Base-by-base conservation (phyloP, 352 stramenopile species). In the Blastocystis hominis region DNA sequence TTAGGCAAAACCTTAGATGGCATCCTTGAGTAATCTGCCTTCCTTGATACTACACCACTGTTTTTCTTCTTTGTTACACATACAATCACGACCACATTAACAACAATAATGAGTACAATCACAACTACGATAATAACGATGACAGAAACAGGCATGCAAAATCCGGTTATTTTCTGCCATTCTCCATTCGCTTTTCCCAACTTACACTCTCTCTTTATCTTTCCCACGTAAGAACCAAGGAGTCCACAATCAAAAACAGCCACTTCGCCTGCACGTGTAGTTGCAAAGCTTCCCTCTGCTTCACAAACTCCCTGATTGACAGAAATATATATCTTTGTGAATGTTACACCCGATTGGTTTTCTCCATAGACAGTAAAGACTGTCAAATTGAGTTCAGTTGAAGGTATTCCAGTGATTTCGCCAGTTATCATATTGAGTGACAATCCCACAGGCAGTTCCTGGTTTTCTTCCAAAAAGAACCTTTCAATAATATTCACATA, bases 291-390 rank as follows among this genome's bases (percentile, higher is more conserved):
- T 9, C 62, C 75, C 56, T 86, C 75, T 38, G 75, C 34, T 2
- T 24, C 10, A 13, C 75, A 86, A 1, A 3, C 1, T 10, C 56
- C 75, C 38, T 69, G 69, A n/a, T 44, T 13, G 10, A 86, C 62
- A 1, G 10, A 20, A 38, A 86, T 86, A 1, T 10, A 44, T 0
- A 86, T 42, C 0, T 3, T 24, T 10, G 46, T 38, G n/a, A 46
- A 75, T 7, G 62, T 36, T 1, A 54, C 56, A 30, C 75, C 75
- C 13, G 38, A 30, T 17, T 20, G 30, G 50, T 86, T 86, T 40
- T 69, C 62, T 13, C 30, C 75, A n/a, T 69, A 47, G 1, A 86
- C n/a, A n/a, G 75, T 86, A n/a, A 53, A 86, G 6, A 30, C 6
- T 17, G 3, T 70, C 7, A 38, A 13, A 15, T 86, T 54, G 15